Evolutionary conservation across 2,329 filamentous ascomycete species (phyloP).

Genomic region (Alternaria sp.): DNA sequence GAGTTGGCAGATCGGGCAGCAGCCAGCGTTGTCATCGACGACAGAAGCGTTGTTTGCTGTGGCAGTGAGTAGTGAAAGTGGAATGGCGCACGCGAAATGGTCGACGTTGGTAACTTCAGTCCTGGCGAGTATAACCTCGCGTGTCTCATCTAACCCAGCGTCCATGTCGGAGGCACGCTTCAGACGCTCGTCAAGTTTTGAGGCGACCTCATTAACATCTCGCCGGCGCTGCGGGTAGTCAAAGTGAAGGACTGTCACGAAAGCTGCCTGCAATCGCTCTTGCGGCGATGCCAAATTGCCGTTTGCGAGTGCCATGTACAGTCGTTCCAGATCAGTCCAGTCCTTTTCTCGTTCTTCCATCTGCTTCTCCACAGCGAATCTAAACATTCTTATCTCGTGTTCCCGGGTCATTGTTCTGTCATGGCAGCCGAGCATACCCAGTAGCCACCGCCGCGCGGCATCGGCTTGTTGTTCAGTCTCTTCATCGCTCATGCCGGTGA

Average conservation of each 20-base stretch:
- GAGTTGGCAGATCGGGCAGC: slow-evolving; percentile 29
- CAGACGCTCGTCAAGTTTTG: slow-evolving; percentile 1
- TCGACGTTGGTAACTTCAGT: slow-evolving; percentile 11
- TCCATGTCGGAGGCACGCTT: not conserved
- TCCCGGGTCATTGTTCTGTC: not conserved
- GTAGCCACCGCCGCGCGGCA: slow-evolving; percentile 19
- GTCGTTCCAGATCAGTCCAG: slow-evolving; percentile 19
- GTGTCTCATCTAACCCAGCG: not conserved
- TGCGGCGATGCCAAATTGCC: not conserved
- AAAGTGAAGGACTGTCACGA: slow-evolving; percentile 17
- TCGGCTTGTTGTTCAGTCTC: not conserved
- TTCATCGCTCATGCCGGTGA: not conserved
- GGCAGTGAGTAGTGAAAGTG: slow-evolving; percentile 9
- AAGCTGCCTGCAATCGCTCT: slow-evolving; percentile 14
- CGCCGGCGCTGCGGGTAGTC: slow-evolving; percentile 14
- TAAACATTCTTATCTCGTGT: slow-evolving; percentile 17
- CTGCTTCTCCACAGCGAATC: slow-evolving; percentile 20
- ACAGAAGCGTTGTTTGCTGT: not conserved
- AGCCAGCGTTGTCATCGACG: slow-evolving; percentile 15
- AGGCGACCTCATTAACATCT: not conserved
- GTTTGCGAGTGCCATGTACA: slow-evolving; percentile 29
- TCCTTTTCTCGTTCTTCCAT: not conserved
- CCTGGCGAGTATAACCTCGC: slow-evolving; percentile 7
- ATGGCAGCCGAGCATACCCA: slow-evolving; percentile 11
- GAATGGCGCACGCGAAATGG: slow-evolving; percentile 30